These are phyloP conservation scores for Eruca vesicaria DNA, from an alignment of 441 rosid species.

Conservation along the genomic window DNA sequence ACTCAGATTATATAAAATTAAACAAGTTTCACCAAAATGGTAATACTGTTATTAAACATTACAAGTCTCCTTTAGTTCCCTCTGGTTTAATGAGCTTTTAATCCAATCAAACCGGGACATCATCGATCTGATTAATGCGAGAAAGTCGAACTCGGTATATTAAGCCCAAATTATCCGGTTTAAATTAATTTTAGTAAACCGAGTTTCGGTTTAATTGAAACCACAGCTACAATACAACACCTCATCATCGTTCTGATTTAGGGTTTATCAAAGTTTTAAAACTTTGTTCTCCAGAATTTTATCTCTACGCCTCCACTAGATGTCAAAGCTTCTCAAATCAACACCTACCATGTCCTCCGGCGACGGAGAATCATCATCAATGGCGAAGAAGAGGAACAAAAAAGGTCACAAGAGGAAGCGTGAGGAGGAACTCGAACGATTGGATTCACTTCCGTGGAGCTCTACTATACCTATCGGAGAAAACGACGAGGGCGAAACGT, in stretches of 20 bases:
- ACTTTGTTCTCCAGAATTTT: background rate
- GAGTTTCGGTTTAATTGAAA: constrained; percentile 6
- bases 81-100: too few species aligned
- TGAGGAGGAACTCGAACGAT: constrained; percentile 45
- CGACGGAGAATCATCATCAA: constrained; percentile 12
- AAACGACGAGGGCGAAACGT: constrained; percentile 47
- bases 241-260: constrained; percentile 22
- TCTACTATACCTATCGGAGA: constrained; percentile 47
- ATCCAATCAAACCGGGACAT: too few species aligned
- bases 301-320: constrained; percentile 5
- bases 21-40: too few species aligned
- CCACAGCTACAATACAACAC: background rate
- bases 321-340: background rate
- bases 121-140: too few species aligned
- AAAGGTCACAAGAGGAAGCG: constrained; percentile 51
- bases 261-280: constrained; percentile 18
- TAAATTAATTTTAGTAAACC: background rate
- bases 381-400: constrained; percentile 27
- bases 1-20: too few species aligned
- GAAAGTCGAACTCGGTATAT: too few species aligned
- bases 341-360: background rate
- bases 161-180: background rate
- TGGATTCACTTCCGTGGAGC: constrained; percentile 67
- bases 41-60: too few species aligned
- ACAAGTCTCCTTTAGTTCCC: too few species aligned